Conservation (phyloP, 164 flowering plant genomes). For the Sedum album region DNA sequence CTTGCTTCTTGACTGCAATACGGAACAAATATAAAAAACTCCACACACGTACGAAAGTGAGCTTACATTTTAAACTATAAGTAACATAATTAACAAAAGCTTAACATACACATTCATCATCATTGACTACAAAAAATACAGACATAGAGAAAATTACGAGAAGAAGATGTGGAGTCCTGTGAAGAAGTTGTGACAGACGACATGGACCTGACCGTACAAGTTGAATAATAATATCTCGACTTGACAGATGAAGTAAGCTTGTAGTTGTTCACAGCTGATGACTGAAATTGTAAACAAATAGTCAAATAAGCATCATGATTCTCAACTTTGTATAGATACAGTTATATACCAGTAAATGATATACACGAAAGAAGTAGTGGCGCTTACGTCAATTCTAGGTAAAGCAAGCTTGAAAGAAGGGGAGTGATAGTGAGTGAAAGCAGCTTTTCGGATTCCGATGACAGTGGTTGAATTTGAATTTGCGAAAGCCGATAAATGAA, state of each 20-base stretch:
- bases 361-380: neutral
- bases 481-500: neutral
- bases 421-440: neutral
- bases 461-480: neutral
- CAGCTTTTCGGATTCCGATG: neutral
- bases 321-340: too few relatives aligned
- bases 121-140: too few relatives aligned
- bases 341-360: neutral
- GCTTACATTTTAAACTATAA: too few relatives aligned
- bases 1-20: slow-evolving; percentile 54
- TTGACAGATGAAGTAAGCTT: neutral
- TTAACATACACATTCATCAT: neutral
- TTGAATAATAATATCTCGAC: neutral
- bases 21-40: neutral
- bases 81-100: too few relatives aligned
- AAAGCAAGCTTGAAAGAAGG: neutral
- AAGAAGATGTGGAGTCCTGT: neutral
- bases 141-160: neutral
- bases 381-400: neutral
- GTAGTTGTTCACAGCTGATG: neutral
- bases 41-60: neutral
- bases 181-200: neutral
- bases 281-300: neutral
- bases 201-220: neutral
- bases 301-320: neutral